Conservation (phyloP, 768 basidiomycete species). For the Lactarius psammicola region DNA sequence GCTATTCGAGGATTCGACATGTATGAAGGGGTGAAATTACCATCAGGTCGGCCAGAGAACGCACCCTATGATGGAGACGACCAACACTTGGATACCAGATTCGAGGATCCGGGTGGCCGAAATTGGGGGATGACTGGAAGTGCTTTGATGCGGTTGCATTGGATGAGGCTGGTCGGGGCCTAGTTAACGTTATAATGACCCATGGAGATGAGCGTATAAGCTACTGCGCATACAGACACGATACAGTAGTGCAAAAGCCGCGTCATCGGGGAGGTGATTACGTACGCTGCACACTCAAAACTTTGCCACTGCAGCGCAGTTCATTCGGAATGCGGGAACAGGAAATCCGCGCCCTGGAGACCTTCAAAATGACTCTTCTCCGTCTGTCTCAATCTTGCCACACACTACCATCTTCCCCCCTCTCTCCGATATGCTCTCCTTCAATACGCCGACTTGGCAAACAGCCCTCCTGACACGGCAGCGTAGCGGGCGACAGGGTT, state of each 20-base stretch:
- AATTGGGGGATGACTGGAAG: background rate
- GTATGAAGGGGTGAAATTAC: background rate
- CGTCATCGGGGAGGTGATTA: conserved; percentile 1
- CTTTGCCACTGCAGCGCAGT: background rate
- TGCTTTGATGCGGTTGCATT: conserved; percentile 11
- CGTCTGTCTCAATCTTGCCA: background rate
- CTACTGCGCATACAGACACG: background rate
- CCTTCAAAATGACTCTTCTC: background rate
- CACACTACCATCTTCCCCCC: background rate
- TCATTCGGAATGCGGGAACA: background rate
- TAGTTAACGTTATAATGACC: background rate
- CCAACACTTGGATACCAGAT: conserved; percentile 19
- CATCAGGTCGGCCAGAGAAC: background rate
- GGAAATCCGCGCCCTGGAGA: background rate
- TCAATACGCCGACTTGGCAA: conserved; percentile 19
- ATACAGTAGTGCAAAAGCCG: too few species aligned
- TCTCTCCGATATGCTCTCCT: conserved; percentile 16
- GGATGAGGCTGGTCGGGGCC: background rate
- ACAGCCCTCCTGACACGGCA: conserved; percentile 16
- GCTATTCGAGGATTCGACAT: conserved; percentile 2
- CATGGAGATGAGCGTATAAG: background rate
- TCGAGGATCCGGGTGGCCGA: conserved; percentile 10
- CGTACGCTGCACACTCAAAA: conserved; percentile 6
- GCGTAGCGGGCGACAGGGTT: background rate
- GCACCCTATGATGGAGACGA: conserved; percentile 26